A percentile compares a stretch with the other conserved stretches of the same genome.
phyloP scores from a whole-genome alignment of 192 early-diverging fungal genomes.

The Umbelopsis isabellina region DNA sequence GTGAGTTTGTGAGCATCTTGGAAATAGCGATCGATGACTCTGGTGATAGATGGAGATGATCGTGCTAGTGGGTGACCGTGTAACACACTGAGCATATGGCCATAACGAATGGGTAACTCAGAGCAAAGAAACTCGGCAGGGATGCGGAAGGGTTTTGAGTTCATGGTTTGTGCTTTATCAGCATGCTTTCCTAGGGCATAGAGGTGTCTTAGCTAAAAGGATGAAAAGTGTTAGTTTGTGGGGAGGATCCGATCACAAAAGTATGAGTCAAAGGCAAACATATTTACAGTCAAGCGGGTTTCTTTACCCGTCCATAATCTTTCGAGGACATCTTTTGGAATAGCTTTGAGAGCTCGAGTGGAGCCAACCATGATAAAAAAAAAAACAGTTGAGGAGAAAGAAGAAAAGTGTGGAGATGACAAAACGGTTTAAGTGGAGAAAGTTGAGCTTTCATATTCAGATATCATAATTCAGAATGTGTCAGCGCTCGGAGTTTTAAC shows the following conservation, averaged over 20 bases:
- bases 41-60: slow-evolving; percentile 26
- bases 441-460: no score
- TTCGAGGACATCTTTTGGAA: slow-evolving; percentile 11
- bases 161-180: not conserved
- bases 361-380: slow-evolving; percentile 13
- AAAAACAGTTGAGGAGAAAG: not conserved
- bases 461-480: slow-evolving; percentile 11
- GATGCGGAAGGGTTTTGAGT: slow-evolving; percentile 17
- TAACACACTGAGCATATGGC: slow-evolving; percentile 32
- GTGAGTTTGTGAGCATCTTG: slow-evolving; percentile 27
- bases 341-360: not conserved
- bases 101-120: slow-evolving; percentile 36
- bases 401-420: not conserved
- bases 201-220: not conserved
- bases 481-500: slow-evolving; percentile 1
- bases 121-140: slow-evolving; percentile 28
- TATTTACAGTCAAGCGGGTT: slow-evolving; percentile 36
- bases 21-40: slow-evolving; percentile 31
- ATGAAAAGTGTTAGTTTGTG: not conserved
- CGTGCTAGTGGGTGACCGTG: slow-evolving; percentile 16
- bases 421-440: no score
- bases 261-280: not conserved
- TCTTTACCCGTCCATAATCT: slow-evolving; percentile 33
- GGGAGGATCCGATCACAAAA: no score
- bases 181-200: slow-evolving; percentile 19